Conservation (phyloP, 306 rosid species). For the Quercus alba region DNA sequence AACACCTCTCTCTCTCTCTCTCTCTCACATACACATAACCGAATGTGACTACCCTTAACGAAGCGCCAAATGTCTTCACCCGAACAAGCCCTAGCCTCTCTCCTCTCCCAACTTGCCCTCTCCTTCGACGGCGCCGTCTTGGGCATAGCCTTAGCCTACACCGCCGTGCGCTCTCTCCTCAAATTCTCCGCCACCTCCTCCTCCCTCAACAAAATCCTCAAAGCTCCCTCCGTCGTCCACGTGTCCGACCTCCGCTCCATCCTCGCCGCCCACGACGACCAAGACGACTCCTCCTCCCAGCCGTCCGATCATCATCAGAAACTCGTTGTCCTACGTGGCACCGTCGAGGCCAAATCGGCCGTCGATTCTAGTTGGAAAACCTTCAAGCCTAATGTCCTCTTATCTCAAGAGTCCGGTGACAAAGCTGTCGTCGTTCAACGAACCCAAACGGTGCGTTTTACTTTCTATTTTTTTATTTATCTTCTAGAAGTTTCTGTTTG, state of each 20-base stretch:
- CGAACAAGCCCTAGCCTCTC: conserved; percentile 69
- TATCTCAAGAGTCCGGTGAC: conserved; percentile 65
- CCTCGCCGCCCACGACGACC: conserved; percentile 31
- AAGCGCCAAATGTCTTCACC: conserved; percentile 54
- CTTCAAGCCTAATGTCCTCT: conserved; percentile 39
- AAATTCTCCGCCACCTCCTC: conserved; percentile 43
- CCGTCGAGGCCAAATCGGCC: conserved; percentile 63
- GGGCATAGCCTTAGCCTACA: conserved; percentile 66
- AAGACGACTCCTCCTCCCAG: not conserved
- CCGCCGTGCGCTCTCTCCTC: conserved; percentile 57
- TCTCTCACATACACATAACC: not conserved
- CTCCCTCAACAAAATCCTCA: conserved; percentile 55
- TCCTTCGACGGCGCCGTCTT: conserved; percentile 86
- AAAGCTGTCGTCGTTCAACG: conserved; percentile 66
- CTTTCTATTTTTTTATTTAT: no score
- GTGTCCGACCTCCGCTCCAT: conserved; percentile 83
- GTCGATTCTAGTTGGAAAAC: conserved; percentile 54
- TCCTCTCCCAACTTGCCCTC: conserved; percentile 58
- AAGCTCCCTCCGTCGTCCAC: conserved; percentile 68
- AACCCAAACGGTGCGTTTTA: conserved; percentile 58
- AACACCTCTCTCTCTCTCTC: not conserved
- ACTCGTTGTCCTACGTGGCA: conserved; percentile 69
- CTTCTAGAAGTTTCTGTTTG: not conserved
- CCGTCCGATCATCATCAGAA: conserved; percentile 16
- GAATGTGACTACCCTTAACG: not conserved